A percentile compares a stretch with the other conserved stretches of the same genome.
phyloP scores from a whole-genome alignment of 2,329 filamentous ascomycete species.

The Paracamarosporium sp. region DNA sequence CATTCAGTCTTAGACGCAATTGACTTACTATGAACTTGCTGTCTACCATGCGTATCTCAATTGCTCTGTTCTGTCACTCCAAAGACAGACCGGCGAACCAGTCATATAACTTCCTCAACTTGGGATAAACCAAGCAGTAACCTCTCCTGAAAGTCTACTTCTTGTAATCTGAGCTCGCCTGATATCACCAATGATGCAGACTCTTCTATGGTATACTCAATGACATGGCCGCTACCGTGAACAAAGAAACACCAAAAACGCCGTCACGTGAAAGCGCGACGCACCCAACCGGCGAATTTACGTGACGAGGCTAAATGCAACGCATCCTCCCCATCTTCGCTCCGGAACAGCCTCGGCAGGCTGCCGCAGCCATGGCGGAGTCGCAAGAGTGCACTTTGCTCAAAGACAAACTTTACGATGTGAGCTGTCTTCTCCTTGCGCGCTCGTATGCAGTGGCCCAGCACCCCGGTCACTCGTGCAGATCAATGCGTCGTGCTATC shows the following conservation, averaged over 20 bases:
- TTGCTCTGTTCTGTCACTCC: no score
- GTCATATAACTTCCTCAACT: no score
- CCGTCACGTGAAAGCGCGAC: constrained; percentile 13
- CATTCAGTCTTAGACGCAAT: not conserved
- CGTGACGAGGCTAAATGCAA: constrained; percentile 8
- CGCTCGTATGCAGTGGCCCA: constrained; percentile 23
- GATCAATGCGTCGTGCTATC: constrained; percentile 29
- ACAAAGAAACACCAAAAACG: not conserved
- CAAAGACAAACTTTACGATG: constrained; percentile 39
- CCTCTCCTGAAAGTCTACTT: no score
- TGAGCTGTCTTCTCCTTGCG: constrained; percentile 32
- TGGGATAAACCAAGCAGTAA: no score
- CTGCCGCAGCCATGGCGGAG: constrained; percentile 33
- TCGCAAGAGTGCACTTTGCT: constrained; percentile 36
- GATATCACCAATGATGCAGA: no score
- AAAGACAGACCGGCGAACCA: no score
- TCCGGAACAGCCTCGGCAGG: constrained; percentile 11
- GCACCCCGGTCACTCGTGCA: constrained; percentile 31
- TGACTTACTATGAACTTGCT: not conserved
- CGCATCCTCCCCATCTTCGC: constrained; percentile 4
- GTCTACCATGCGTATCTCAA: not conserved
- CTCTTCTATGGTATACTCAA: no score
- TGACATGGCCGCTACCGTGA: no score
- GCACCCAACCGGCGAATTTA: constrained; percentile 10
- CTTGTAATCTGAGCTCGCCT: no score